phyloP scores from a whole-genome alignment of 208 protist genomes.

The Trypanosoma avium region DNA sequence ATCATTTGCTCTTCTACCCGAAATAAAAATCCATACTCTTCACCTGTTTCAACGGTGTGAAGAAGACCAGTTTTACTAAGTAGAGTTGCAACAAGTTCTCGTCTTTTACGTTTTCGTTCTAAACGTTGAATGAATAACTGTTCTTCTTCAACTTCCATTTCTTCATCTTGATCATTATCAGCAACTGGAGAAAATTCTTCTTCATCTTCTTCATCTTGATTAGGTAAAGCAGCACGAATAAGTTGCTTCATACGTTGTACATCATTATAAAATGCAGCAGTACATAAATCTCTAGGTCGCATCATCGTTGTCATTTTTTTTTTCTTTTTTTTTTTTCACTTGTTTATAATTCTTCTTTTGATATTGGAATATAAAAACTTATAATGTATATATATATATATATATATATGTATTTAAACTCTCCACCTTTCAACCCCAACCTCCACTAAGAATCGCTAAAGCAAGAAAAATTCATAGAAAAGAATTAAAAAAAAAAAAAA shows the following conservation, averaged over 20 bases:
- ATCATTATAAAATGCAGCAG: conserved; percentile 70
- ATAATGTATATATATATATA: conserved; percentile 1
- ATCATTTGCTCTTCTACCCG: conserved; percentile 4
- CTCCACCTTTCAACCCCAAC: too few species aligned
- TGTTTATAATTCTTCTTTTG: too few species aligned
- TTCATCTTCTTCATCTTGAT: conserved; percentile 28
- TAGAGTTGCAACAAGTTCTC: conserved; percentile 16
- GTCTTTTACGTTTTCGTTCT: background rate
- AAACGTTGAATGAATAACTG: conserved; percentile 5
- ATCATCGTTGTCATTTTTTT: conserved; percentile 17
- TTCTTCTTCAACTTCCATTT: conserved; percentile 28
- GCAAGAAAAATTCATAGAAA: background rate
- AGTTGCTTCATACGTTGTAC: conserved; percentile 60
- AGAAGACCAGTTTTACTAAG: conserved; percentile 10
- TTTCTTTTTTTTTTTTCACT: conserved; percentile 6
- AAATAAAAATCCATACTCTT: conserved; percentile 28
- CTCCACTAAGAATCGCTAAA: too few species aligned
- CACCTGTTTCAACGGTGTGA: conserved; percentile 18
- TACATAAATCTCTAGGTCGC: conserved; percentile 58
- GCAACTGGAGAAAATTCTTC: conserved; percentile 28
- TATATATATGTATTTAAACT: background rate
- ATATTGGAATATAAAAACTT: background rate
- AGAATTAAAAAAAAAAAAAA: background rate
- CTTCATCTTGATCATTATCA: too few species aligned
- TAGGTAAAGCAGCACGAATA: conserved; percentile 21